A percentile compares a stretch with the other conserved stretches of the same genome.
These are phyloP conservation scores for Skeletonema grethae DNA, from an alignment of 108 stramenopile species.

Conservation along the genomic window DNA sequence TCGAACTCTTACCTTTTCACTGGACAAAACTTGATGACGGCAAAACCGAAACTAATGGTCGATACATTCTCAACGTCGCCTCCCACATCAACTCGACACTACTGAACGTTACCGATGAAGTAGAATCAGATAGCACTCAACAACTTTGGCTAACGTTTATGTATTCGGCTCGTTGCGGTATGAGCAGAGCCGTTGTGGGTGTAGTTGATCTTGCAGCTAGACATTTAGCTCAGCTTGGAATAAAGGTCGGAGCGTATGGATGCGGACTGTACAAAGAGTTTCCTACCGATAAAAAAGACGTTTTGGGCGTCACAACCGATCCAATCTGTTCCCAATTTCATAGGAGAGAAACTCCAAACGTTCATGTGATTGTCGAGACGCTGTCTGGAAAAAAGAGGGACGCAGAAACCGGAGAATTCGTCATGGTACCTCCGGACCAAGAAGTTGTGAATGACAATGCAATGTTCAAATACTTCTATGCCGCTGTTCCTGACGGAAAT, in stretches of 20 bases:
- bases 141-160: slow-evolving; percentile 48
- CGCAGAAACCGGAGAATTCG: slow-evolving; percentile 19
- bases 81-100: slow-evolving; percentile 42
- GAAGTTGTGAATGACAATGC: slow-evolving; percentile 35
- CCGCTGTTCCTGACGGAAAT: slow-evolving; percentile 41
- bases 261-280: slow-evolving; percentile 43
- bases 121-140: slow-evolving; percentile 23
- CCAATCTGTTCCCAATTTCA: slow-evolving; percentile 46
- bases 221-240: slow-evolving; percentile 38
- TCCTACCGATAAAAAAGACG: slow-evolving; percentile 14
- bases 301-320: slow-evolving; percentile 27
- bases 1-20: slow-evolving; percentile 45
- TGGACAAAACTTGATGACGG: slow-evolving; percentile 39
- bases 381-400: slow-evolving; percentile 28
- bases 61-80: slow-evolving; percentile 49
- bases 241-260: slow-evolving; percentile 48
- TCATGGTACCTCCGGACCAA: slow-evolving; percentile 26
- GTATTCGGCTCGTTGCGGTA: slow-evolving; percentile 42
- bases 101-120: slow-evolving; percentile 14
- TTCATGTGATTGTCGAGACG: slow-evolving; percentile 50
- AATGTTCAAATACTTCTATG: slow-evolving; percentile 51
- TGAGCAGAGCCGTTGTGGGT: slow-evolving; percentile 39
- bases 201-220: slow-evolving; percentile 46
- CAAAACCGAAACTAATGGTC: slow-evolving; percentile 1
- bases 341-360: slow-evolving; percentile 48